phyloP scores from a whole-genome alignment of 1,284 basidiomycete species.

The Melampsora larici-populina region DNA sequence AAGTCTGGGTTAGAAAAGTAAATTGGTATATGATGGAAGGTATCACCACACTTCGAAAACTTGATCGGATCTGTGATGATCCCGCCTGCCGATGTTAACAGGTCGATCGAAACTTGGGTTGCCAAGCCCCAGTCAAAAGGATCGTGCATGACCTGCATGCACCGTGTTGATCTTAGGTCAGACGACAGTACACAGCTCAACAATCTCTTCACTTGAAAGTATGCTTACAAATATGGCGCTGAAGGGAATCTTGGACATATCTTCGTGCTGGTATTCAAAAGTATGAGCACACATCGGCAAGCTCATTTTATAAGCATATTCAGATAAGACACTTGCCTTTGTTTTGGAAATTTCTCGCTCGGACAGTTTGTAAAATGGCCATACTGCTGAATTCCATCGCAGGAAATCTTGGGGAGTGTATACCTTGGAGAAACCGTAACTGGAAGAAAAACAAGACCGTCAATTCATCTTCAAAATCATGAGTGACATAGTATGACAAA shows the following conservation, averaged over 20 bases:
- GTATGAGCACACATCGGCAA: background rate
- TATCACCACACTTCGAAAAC: background rate
- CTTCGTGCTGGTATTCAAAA: constrained; percentile 26
- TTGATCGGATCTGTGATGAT: constrained; percentile 18
- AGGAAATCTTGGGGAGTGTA: constrained; percentile 39
- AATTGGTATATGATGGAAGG: constrained; percentile 2
- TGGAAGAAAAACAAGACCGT: background rate
- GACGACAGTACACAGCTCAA: background rate
- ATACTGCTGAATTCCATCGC: constrained; percentile 32
- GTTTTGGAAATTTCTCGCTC: constrained; percentile 5
- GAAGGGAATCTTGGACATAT: constrained; percentile 31
- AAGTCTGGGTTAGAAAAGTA: constrained; percentile 41
- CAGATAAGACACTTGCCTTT: constrained; percentile 1
- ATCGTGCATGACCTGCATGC: constrained; percentile 38
- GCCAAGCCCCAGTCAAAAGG: constrained; percentile 39
- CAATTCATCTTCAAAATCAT: background rate
- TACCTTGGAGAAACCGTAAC: constrained; percentile 32
- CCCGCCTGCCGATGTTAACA: constrained; percentile 29
- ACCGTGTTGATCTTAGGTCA: background rate
- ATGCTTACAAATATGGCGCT: constrained; percentile 31
- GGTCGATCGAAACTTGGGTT: constrained; percentile 31
- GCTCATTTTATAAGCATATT: no score
- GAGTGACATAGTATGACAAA: background rate
- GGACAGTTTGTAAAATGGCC: constrained; percentile 36
- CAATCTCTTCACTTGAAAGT: background rate